These are phyloP conservation scores for Saccharomyces paradoxus DNA, from an alignment of 805 yeast genomes.

Conservation along the genomic window DNA sequence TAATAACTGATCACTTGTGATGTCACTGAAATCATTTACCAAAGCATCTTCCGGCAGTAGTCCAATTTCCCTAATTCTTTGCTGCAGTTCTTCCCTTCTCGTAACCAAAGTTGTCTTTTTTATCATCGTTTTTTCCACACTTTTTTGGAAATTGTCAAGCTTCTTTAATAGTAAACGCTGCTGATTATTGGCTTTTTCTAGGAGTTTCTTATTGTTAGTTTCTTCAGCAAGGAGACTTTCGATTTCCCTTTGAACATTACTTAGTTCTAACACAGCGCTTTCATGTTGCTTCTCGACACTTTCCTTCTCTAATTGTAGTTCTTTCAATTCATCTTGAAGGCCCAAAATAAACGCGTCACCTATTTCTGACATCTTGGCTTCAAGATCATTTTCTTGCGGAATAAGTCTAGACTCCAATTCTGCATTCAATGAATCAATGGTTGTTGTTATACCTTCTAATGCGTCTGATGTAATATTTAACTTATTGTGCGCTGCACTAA, in stretches of 20 bases:
- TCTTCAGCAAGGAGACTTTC: conserved; percentile 24
- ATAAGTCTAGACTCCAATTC: conserved; percentile 51
- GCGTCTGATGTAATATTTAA: conserved; percentile 30
- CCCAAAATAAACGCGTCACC: conserved; percentile 10
- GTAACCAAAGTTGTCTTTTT: conserved; percentile 50
- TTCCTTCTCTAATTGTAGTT: conserved; percentile 27
- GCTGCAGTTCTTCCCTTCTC: conserved; percentile 64
- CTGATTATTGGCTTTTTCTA: conserved; percentile 46
- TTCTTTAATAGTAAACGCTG: conserved; percentile 47
- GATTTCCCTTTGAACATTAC: conserved; percentile 20
- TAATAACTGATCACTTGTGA: conserved; percentile 46
- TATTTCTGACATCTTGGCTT: conserved; percentile 13
- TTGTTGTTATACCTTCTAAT: conserved; percentile 16
- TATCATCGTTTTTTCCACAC: conserved; percentile 55
- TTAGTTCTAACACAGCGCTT: conserved; percentile 27
- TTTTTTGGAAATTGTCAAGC: conserved; percentile 53
- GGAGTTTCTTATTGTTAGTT: conserved; percentile 31
- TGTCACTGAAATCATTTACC: conserved; percentile 34
- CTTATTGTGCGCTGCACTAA: conserved; percentile 40
- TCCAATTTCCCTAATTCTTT: conserved; percentile 75
- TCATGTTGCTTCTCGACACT: conserved; percentile 26
- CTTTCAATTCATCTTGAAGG: conserved; percentile 14
- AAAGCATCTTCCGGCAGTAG: conserved; percentile 82
- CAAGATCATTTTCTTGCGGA: conserved; percentile 42
- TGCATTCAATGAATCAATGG: conserved; percentile 35